These are phyloP conservation scores for Calonectria montana DNA, from an alignment of 2,329 filamentous ascomycete species.

Conservation along the genomic window DNA sequence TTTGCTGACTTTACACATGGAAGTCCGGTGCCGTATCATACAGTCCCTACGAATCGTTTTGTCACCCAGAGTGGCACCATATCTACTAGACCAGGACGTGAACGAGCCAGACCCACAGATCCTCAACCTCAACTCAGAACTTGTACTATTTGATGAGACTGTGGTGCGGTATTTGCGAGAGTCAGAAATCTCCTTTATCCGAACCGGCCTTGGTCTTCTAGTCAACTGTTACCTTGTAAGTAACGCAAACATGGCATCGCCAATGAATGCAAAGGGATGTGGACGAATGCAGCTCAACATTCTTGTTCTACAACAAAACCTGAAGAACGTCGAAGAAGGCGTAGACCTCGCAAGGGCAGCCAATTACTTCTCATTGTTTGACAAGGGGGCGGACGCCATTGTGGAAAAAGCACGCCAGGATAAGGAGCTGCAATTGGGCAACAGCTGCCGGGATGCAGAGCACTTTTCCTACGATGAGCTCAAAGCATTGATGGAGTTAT, in stretches of 20 bases:
- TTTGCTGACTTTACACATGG: conserved; percentile 87
- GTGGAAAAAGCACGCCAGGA: conserved; percentile 69
- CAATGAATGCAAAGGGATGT: conserved; percentile 87
- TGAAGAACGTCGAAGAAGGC: conserved; percentile 88
- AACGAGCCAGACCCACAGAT: conserved; percentile 83
- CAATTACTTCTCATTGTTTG: conserved; percentile 77
- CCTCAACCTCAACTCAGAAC: conserved; percentile 82
- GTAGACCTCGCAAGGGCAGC: conserved; percentile 73
- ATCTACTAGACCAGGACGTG: conserved; percentile 77
- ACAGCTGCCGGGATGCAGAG: conserved; percentile 50
- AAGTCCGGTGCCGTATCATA: conserved; percentile 87
- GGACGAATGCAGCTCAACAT: conserved; percentile 94
- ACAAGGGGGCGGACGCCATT: conserved; percentile 72
- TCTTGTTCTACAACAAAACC: conserved; percentile 93
- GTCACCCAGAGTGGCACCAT: conserved; percentile 70
- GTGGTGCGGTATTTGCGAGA: conserved; percentile 78
- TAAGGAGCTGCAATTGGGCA: conserved; percentile 50
- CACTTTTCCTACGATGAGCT: conserved; percentile 74
- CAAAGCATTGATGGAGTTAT: conserved; percentile 73
- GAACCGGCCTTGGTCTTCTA: conserved; percentile 79
- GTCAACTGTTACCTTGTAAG: conserved; percentile 84
- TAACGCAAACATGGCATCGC: conserved; percentile 76
- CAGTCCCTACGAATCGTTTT: conserved; percentile 77
- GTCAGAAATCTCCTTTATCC: conserved; percentile 79
- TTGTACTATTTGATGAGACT: conserved; percentile 90